phyloP scores from a whole-genome alignment of 768 basidiomycete species.

The Daedaleopsis sinensis region DNA sequence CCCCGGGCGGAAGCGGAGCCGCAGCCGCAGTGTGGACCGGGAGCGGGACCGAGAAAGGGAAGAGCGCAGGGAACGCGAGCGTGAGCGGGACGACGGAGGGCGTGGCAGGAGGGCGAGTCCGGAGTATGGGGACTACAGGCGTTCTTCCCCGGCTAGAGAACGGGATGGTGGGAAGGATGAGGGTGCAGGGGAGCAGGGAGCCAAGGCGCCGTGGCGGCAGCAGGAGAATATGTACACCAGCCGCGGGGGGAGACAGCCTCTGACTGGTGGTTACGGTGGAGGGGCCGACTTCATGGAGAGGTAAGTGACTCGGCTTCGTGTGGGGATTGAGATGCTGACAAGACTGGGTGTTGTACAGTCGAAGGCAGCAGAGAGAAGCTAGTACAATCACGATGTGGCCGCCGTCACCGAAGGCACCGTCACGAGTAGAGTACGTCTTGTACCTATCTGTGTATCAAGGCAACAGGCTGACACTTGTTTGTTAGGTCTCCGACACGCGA shows the following conservation, averaged over 20 bases:
- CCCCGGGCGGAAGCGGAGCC: constrained; percentile 21
- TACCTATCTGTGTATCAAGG: constrained; percentile 30
- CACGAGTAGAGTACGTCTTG: constrained; percentile 46
- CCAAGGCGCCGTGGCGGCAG: constrained; percentile 48
- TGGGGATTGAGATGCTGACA: background rate
- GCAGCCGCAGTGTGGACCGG: constrained; percentile 26
- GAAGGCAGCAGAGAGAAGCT: constrained; percentile 65
- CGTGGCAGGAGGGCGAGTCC: constrained; percentile 38
- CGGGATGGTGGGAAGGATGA: constrained; percentile 21
- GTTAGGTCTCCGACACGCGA: constrained; percentile 58
- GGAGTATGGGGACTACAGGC: constrained; percentile 30
- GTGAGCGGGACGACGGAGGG: constrained; percentile 25
- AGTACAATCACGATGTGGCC: constrained; percentile 76
- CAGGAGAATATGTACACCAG: constrained; percentile 62
- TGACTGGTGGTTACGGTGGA: constrained; percentile 38
- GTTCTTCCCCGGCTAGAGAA: constrained; percentile 36
- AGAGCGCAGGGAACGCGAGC: constrained; percentile 22
- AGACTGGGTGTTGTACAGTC: constrained; percentile 45
- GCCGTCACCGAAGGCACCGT: constrained; percentile 70
- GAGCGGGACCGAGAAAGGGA: constrained; percentile 30
- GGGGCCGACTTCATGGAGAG: constrained; percentile 68
- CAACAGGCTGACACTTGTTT: constrained; percentile 1
- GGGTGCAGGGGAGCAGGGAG: constrained; percentile 17
- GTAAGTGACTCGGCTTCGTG: constrained; percentile 41
- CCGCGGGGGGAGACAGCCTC: constrained; percentile 31